Conservation (phyloP, 2,329 filamentous ascomycete genomes). For the Colletotrichum magnum region DNA sequence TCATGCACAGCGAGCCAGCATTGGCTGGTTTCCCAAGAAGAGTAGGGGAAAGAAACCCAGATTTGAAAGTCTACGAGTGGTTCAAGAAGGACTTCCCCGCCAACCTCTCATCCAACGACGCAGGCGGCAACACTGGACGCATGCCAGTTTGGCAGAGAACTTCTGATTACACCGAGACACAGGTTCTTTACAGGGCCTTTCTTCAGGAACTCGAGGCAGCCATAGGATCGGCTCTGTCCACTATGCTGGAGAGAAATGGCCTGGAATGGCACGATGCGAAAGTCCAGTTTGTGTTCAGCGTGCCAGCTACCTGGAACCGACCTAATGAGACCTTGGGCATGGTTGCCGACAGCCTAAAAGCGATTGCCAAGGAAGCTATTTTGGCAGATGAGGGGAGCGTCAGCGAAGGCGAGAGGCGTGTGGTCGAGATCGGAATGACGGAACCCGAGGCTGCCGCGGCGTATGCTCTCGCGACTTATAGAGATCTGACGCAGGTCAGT, state of each 20-base stretch:
- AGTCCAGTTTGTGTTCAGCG: slow-evolving; percentile 9
- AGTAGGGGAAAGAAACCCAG: not conserved
- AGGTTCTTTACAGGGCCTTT: slow-evolving; percentile 3
- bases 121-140: not conserved
- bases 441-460: slow-evolving; percentile 8
- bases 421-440: not conserved
- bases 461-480: not conserved
- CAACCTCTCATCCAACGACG: slow-evolving; percentile 15
- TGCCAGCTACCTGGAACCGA: slow-evolving; percentile 9
- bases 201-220: not conserved
- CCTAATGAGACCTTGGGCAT: slow-evolving; percentile 16
- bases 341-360: slow-evolving; percentile 6
- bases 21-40: not conserved
- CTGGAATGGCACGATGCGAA: slow-evolving; percentile 7
- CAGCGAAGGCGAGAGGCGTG: slow-evolving; percentile 4
- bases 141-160: not conserved
- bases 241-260: not conserved
- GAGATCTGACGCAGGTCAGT: not conserved
- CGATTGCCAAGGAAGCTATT: slow-evolving; percentile 8
- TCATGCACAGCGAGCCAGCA: slow-evolving; percentile 1
- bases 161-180: slow-evolving; percentile 6
- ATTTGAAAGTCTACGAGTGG: slow-evolving; percentile 8
- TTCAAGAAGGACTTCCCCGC: slow-evolving; percentile 14
- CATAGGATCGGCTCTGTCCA: not conserved
- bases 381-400: not conserved